Evolutionary conservation across 306 rosid species (phyloP).

Genomic region (Canavalia ensiformis): DNA sequence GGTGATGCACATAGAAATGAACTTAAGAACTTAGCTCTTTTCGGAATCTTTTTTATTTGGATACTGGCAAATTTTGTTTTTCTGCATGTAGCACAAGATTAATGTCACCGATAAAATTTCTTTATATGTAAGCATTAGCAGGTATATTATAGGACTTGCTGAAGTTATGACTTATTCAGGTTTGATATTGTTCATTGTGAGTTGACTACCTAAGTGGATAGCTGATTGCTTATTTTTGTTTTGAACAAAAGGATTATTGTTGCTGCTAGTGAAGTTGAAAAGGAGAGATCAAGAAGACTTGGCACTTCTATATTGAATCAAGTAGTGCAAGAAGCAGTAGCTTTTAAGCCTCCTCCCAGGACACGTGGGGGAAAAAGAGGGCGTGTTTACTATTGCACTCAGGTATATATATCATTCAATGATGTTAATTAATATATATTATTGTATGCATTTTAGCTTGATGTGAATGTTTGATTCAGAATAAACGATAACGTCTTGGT

Average conservation of each 20-base stretch:
- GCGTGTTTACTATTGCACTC: slow-evolving; percentile 95
- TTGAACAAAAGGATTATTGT: slow-evolving; percentile 73
- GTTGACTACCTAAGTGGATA: slow-evolving; percentile 33
- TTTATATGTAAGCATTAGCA: slow-evolving; percentile 38
- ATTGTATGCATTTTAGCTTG: slow-evolving; percentile 32
- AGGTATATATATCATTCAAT: slow-evolving; percentile 59
- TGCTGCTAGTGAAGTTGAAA: slow-evolving; percentile 90
- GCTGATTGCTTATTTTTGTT: slow-evolving; percentile 51
- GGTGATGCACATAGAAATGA: slow-evolving; percentile 32
- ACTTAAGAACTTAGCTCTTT: slow-evolving; percentile 26
- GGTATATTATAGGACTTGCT: slow-evolving; percentile 12
- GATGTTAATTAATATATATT: slow-evolving; percentile 4
- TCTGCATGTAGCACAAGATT: slow-evolving; percentile 23
- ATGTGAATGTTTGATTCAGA: slow-evolving; percentile 25
- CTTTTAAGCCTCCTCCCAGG: slow-evolving; percentile 95
- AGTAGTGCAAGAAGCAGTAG: slow-evolving; percentile 86
- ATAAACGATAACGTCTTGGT: too few species aligned
- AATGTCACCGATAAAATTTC: slow-evolving; percentile 11
- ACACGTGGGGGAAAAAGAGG: slow-evolving; percentile 94
- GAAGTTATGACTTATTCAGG: slow-evolving; percentile 23
- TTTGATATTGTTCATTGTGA: slow-evolving; percentile 33
- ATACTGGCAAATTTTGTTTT: slow-evolving; percentile 7
- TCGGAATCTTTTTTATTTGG: neutral
- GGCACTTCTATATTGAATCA: slow-evolving; percentile 89
- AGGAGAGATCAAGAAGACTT: slow-evolving; percentile 94